phyloP scores from a whole-genome alignment of 345 rosid genomes.

The Erodium maritimum region DNA sequence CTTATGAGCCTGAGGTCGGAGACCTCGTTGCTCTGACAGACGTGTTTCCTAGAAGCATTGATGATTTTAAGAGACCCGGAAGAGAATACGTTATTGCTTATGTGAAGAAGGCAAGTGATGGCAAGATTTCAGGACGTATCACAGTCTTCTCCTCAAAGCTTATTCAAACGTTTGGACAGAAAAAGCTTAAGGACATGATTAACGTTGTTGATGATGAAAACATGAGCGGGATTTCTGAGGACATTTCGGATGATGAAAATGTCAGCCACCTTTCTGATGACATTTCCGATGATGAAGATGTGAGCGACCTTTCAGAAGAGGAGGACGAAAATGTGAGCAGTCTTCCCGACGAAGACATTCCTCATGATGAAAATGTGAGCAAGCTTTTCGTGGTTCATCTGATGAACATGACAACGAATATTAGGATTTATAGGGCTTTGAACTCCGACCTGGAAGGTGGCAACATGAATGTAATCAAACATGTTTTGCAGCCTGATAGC shows the following conservation, averaged over 20 bases:
- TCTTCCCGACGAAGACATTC: background rate
- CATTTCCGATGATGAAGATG: no score
- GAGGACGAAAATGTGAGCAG: no score
- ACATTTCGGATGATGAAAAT: no score
- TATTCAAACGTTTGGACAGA: no score
- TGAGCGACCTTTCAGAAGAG: no score
- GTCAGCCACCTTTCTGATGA: no score
- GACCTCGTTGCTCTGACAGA: constrained; percentile 30
- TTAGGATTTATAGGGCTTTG: constrained; percentile 35
- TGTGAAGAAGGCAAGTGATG: constrained; percentile 11
- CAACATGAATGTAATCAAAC: constrained; percentile 23
- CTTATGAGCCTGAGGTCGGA: constrained; percentile 18
- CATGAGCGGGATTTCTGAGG: constrained; percentile 1
- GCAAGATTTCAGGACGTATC: background rate
- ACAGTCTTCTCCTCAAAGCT: constrained; percentile 25
- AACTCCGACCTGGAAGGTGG: constrained; percentile 10
- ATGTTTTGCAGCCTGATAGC: constrained; percentile 16
- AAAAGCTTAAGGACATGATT: no score
- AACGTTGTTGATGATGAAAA: no score
- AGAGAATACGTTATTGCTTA: constrained; percentile 26
- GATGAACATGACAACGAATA: constrained; percentile 28
- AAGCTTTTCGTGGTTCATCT: constrained; percentile 21
- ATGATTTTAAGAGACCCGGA: constrained; percentile 23
- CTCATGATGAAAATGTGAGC: background rate
- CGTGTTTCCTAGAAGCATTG: constrained; percentile 18